Evolutionary conservation across 2,329 filamentous ascomycete genomes (phyloP), one percentile per base, ranked within the genome.

Genomic region (Fusarium caatingaense): DNA sequence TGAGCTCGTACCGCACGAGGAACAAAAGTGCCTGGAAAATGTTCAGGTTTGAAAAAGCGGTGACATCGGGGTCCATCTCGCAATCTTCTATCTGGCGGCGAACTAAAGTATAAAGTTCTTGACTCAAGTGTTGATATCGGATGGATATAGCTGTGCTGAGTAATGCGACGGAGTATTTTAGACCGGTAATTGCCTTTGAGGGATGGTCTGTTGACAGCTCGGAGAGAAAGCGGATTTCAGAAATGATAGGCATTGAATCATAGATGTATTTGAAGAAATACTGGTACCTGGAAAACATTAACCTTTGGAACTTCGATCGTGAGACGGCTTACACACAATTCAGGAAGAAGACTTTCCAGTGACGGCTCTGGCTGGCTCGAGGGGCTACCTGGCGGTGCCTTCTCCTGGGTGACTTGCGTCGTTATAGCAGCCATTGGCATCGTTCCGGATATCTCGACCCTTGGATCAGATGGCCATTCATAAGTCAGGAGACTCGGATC

Each of bases 381-480:
- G 5, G n/a, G 16, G 10, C 9, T 11, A 2, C 2, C 0, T 18
- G 5, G 32, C 16, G 10, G 16, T 34, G 9, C 1, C 5, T 1
- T 13, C 11, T 28, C 12, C 28, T 6, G 28, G 1, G 12, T 28
- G 0, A 13, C 0, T 28, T 1, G 12, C 28, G 28, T 13, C 28
- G 0, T 28, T 13, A 28, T 28, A 28, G 0, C 12, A 7, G 28
- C 28, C 28, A 28, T 28, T 28, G 28, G 28, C 11, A 28, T 28
- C 27, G 27, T 28, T 28, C 11, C 27, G 27, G 27, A 12, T 28
- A 28, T 3, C 5, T 28, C 27, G 5, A 28, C 2, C 11, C 0
- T 13, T 28, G 27, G 13, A 3, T 28, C 28, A 28, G 28, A 13
- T 0, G 28, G 28, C 28, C 5, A 13, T 1, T 28, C 12, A 13